phyloP scores from a whole-genome alignment of 306 rosid genomes.

The Prunus padus region DNA sequence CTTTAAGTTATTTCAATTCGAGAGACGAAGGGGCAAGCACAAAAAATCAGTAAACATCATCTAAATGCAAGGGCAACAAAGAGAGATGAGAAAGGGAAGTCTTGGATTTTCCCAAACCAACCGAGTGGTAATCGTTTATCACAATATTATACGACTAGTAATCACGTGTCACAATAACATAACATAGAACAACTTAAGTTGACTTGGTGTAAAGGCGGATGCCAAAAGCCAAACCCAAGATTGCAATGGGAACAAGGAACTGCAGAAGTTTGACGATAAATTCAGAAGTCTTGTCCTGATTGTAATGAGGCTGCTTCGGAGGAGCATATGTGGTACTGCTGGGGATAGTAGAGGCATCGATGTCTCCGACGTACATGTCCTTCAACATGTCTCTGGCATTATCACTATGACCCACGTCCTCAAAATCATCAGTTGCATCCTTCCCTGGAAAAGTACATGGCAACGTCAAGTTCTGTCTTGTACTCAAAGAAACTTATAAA shows the following conservation, averaged over 20 bases:
- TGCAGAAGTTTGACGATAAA: conserved; percentile 59
- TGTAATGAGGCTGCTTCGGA: conserved; percentile 59
- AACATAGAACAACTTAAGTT: conserved; percentile 19
- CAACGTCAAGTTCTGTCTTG: neutral
- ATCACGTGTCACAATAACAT: neutral
- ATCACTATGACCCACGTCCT: conserved; percentile 59
- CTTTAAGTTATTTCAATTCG: neutral
- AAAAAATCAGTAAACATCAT: neutral
- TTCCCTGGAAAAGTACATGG: conserved; percentile 34
- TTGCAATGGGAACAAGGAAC: conserved; percentile 55
- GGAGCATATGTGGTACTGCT: conserved; percentile 35
- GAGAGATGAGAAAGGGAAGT: neutral
- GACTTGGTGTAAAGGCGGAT: conserved; percentile 52
- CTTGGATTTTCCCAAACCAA: neutral
- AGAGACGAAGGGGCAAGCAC: neutral
- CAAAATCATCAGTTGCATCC: conserved; percentile 65
- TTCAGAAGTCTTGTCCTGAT: conserved; percentile 60
- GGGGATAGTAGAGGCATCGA: conserved; percentile 48
- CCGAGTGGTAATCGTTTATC: neutral
- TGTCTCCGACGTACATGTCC: conserved; percentile 45
- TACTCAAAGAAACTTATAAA: neutral
- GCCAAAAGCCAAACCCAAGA: conserved; percentile 54
- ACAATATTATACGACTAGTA: neutral
- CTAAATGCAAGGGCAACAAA: conserved; percentile 4
- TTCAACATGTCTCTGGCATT: conserved; percentile 55